Base-by-base conservation (phyloP, 1,139 yeast genomes). In the Lodderomyces pseudojiufengensis region DNA sequence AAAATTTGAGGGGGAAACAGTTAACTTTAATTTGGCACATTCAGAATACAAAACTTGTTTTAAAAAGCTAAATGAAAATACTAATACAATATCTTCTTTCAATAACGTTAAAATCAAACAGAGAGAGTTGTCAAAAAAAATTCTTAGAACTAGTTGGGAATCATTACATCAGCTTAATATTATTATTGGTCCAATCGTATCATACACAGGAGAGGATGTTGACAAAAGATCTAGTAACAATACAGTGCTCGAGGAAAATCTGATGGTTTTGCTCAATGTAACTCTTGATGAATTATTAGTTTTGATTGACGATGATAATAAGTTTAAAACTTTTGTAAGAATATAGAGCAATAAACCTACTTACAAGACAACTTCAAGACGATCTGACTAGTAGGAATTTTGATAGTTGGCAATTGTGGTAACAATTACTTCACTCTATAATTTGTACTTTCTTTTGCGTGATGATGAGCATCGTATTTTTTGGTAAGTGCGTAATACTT, bases 11-110 rank as follows among this genome's bases (percentile, higher is more conserved):
- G 60, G 78, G 11, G 77, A 68, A 18, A 63, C 67, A 10, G 65
- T 80, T 15, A 90, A 87, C 54, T 82, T 88, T 59, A 85, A 83
- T 46, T 65, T 87, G 43, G 84, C 83, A 0, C 84, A 81, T 54
- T 79, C 79, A 27, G 97, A 92, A 55, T 92, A 87, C 55, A 54
- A 57, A n/a, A 63, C 61, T 1, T 70, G 80, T 69, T 67, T 80
- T 31, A 72, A 73, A 40, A 50, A 55, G 1, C 59, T 70, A 41
- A 73, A 78, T 42, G 69, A 70, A 18, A 60, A 58, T 6, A 54
- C 64, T 1, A 45, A 62, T 0, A 48, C 57, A 1, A 38, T 73
- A 16, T 61, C 65, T 10, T 54, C 59, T 6, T 54, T 67, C 31
- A 52, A 65, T 5, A 61, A 51, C 39, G 45, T 75, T 57, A 51